These are phyloP conservation scores for Botrytis pseudocinerea DNA, from an alignment of 2,329 filamentous ascomycete species.

Conservation along the genomic window DNA sequence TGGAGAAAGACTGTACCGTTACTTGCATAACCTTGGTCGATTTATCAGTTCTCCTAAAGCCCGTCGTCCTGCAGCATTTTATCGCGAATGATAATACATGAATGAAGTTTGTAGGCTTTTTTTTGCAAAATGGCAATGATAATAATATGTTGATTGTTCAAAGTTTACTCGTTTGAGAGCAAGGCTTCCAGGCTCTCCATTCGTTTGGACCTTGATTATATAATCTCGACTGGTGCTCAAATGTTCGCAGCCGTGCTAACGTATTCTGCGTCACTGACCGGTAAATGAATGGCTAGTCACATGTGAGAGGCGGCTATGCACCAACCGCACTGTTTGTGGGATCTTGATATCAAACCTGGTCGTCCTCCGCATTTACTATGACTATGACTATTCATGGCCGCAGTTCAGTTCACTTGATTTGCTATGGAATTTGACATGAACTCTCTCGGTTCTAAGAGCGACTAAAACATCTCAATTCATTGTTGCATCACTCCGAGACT, in stretches of 20 bases:
- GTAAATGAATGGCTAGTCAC: neutral
- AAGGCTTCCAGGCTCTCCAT: slow-evolving; percentile 5
- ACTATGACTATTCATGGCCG: neutral
- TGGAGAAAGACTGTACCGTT: neutral
- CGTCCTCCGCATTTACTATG: neutral
- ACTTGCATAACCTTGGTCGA: neutral
- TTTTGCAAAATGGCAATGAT: neutral
- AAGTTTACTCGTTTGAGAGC: neutral
- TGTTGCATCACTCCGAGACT: neutral
- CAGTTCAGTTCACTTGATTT: neutral
- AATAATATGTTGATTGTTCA: slow-evolving; percentile 5
- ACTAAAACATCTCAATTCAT: neutral
- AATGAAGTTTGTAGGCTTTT: neutral
- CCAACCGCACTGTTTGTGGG: neutral
- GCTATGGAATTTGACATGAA: neutral
- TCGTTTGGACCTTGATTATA: slow-evolving; percentile 2
- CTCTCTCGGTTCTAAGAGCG: neutral
- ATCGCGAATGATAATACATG: neutral
- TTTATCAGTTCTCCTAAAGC: neutral
- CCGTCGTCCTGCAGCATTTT: neutral
- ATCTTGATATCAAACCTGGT: neutral
- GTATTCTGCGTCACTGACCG: neutral
- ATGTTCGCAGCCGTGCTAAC: neutral
- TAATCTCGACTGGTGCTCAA: neutral
- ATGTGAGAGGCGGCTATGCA: neutral